Evolutionary conservation across 106 monocot species (phyloP), one percentile per base, ranked within the genome.

Genomic region (Allium cepa): DNA sequence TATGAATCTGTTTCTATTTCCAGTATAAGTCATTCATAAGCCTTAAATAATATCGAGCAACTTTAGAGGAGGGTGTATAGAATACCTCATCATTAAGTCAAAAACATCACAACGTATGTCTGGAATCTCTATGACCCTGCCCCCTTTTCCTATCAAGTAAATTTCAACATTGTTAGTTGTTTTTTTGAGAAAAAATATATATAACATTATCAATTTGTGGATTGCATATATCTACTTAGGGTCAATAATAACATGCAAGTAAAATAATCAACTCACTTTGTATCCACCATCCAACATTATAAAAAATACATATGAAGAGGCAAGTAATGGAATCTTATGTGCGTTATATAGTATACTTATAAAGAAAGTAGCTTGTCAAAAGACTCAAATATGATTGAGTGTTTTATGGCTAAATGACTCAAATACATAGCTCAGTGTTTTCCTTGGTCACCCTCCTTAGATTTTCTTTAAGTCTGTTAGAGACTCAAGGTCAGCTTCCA

Each of bases 281-380:
- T 99, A 99, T 63, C 97, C 97, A 70, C 97, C 97, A 83, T 99
- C 97, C 81, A 99, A 99, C 97, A 99, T 99, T 68, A 92, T 92
- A 72, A 87, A 89, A 75, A 99, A 99, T 70, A 92, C 81, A 80
- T 99, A 87, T 26, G 97, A 99, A 57, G 92, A 99, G 68, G 97
- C 97, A 87, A 92, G 88, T 51, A 99, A 85, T 64, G 97, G 92
- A 71, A 93, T 93, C 75, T 92, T 79, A 64, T 99, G 97, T 46
- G 97, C 97, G 76, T 84, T 83, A 75, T 92, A 97, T 9, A 87
- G 84, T 67, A 74, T 90, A 63, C 86, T 92, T 99, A 84, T 49
- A 82, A 76, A 53, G 11, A 18, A 47, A 68, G 55, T 26, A 52
- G 11, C 53, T 26, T 55, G 53, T 56, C 46, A 46, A 26, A 16